phyloP scores from a whole-genome alignment of 2,329 filamentous ascomycete genomes.

The Pseudogymnoascus sp. region DNA sequence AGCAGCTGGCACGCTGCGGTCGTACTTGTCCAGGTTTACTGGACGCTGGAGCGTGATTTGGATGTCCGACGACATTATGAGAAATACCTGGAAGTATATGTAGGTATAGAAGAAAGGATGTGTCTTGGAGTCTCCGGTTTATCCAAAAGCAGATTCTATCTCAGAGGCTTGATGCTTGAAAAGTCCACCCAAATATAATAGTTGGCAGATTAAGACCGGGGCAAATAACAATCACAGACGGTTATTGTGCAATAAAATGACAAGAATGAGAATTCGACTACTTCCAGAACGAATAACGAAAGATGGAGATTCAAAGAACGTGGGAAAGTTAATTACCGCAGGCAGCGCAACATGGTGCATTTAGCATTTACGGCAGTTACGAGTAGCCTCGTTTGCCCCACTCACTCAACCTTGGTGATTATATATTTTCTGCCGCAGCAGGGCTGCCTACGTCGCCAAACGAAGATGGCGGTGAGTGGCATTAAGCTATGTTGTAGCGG shows the following conservation, averaged over 20 bases:
- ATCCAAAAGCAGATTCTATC: neutral
- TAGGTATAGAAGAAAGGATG: neutral
- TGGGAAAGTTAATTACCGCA: neutral
- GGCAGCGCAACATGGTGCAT: neutral
- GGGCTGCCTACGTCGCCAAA: neutral
- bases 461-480: neutral
- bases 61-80: neutral
- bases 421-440: neutral
- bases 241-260: neutral
- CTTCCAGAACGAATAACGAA: neutral
- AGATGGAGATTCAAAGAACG: neutral
- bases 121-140: neutral
- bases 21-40: conserved; percentile 41
- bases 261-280: neutral
- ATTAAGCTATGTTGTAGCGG: neutral
- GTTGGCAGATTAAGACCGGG: neutral
- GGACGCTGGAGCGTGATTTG: conserved; percentile 29
- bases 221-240: neutral
- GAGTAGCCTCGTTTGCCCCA: conserved; percentile 3
- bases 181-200: neutral
- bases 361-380: neutral
- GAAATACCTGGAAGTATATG: neutral
- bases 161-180: neutral
- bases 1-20: conserved; percentile 32
- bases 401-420: neutral